Base-by-base conservation (phyloP, 202 grass and related monocot species). In the Setaria italica region DNA sequence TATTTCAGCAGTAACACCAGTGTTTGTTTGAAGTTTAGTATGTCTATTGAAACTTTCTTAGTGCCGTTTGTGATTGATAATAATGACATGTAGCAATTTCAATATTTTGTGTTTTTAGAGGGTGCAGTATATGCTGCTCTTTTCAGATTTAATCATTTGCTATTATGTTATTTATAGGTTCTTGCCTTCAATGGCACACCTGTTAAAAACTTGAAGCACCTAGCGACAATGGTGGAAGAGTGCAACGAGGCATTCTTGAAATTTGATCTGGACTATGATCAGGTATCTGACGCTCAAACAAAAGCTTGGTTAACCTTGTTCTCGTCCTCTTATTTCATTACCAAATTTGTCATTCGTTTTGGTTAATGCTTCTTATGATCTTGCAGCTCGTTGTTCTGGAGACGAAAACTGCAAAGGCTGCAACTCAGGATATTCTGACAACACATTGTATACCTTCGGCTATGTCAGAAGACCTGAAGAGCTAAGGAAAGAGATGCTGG, bases 391-490 rank as follows among this genome's bases (percentile, higher is more conserved):
- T 95, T 8, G 96, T 94, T 59, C 93, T 99, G 7, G 78, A 99
- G 76, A 91, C 88, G 29, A 94, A 94, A 81, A 94, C 84, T 9
- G 96, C 96, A 2, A 99, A 95, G 77, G 91, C 90, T 79, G 96
- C 96, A 42, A 99, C 96, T 69, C 62, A 80, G 39, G 93, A 96
- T 72, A 95, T 99, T 87, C 86, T 99, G 54, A 77, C 90, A 9
- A 99, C 90, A 82, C 96, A 99, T 50, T 99, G 96, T 84, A 99
- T 99, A 94, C 92, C 96, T 85, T 95, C 93, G 1, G 88, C 96
- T 20, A 88, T 94, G 72, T 99, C 96, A n/a, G 90, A 96, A 72
- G 96, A 99, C 85, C 77, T 99, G 79, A 99, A 90, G 82, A 82
- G 88, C 74, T 99, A 82, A 95, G 68, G 50, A 77, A 62, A 78